Conservation (phyloP, 192 early-diverging fungal species). For the Phlyctochytrium planicorne region DNA sequence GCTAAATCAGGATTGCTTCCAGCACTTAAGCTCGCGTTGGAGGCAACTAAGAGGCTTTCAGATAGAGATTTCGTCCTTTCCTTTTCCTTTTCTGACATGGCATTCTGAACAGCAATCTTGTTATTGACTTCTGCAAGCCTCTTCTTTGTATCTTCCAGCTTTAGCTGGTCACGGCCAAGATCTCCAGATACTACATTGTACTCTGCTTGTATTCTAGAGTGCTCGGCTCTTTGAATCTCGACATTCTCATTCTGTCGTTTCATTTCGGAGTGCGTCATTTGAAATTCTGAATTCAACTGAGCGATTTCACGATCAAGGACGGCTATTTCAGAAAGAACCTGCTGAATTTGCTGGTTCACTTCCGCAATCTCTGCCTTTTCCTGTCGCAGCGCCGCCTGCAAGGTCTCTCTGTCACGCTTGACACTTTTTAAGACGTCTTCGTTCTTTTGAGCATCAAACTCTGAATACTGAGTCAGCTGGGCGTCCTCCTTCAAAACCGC, state of each 20-base stretch:
- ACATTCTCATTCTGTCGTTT: constrained; percentile 58
- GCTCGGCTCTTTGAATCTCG: constrained; percentile 64
- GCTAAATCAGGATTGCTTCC: neutral
- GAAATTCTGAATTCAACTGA: constrained; percentile 51
- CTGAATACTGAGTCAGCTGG: constrained; percentile 39
- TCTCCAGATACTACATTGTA: constrained; percentile 58
- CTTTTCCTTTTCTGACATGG: constrained; percentile 18
- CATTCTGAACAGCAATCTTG: neutral
- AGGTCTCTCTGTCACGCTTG: constrained; percentile 23
- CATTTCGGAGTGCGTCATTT: constrained; percentile 53
- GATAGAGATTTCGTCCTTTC: constrained; percentile 4
- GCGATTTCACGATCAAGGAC: constrained; percentile 58
- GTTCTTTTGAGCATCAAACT: constrained; percentile 50
- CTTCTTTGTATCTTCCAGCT: neutral
- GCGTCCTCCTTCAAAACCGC: constrained; percentile 41
- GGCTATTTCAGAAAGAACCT: constrained; percentile 43
- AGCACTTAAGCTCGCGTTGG: constrained; percentile 11
- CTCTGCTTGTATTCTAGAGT: constrained; percentile 58
- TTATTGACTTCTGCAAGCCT: neutral
- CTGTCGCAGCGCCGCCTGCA: constrained; percentile 28
- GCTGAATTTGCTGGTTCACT: constrained; percentile 49
- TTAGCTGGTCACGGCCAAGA: neutral
- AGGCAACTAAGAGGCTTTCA: neutral
- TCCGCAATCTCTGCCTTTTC: constrained; percentile 52
- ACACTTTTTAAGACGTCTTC: constrained; percentile 42